Percentiles rank a stretch among this genome's conserved stretches.
These are phyloP conservation scores for Beauveria brongniartii DNA, from an alignment of 2,329 filamentous ascomycete genomes.

Conservation along the genomic window DNA sequence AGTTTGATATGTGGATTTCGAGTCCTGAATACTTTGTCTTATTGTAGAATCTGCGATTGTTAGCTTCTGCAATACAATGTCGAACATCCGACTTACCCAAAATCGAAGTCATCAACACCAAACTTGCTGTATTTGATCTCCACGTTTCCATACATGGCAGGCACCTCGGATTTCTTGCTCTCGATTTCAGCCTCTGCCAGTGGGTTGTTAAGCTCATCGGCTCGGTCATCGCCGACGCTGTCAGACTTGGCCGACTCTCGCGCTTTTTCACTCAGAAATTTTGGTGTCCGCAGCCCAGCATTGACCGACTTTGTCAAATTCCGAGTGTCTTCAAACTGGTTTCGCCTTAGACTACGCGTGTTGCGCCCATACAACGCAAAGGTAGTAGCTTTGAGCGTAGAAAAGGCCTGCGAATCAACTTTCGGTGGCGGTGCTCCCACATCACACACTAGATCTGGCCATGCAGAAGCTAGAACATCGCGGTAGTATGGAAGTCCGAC, in stretches of 20 bases:
- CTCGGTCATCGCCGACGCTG: constrained; percentile 32
- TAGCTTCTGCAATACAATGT: constrained; percentile 13
- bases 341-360: constrained; percentile 62
- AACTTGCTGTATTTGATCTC: constrained; percentile 99
- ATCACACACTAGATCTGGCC: constrained; percentile 81
- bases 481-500: constrained; percentile 92
- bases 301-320: constrained; percentile 51
- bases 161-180: constrained; percentile 71
- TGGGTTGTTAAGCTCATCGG: constrained; percentile 53
- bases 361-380: constrained; percentile 75
- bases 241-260: constrained; percentile 52
- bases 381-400: constrained; percentile 61
- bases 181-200: constrained; percentile 63
- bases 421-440: constrained; percentile 74
- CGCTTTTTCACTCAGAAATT: constrained; percentile 90
- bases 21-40: constrained; percentile 84
- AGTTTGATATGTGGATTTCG: constrained; percentile 94
- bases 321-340: constrained; percentile 76
- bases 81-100: constrained; percentile 53
- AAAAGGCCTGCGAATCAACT: constrained; percentile 62
- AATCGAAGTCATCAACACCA: constrained; percentile 98
- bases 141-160: constrained; percentile 83
- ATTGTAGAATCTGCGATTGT: constrained; percentile 70
- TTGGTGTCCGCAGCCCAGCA: constrained; percentile 63
- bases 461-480: constrained; percentile 77